Evolutionary conservation across 768 basidiomycete genomes (phyloP).

Genomic region (Clathrus columnatus): DNA sequence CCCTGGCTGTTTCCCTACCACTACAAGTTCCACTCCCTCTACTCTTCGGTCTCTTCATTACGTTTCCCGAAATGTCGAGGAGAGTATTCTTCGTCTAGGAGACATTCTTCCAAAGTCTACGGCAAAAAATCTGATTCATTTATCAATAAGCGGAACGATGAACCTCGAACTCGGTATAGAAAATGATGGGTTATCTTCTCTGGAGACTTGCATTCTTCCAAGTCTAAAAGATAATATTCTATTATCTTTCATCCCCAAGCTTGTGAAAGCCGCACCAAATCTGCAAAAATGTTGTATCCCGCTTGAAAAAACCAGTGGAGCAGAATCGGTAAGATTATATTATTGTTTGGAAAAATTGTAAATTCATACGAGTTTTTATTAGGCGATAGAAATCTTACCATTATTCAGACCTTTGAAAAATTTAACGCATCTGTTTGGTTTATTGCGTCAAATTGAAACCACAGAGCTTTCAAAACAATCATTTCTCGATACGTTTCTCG

Average conservation of each 20-base stretch:
- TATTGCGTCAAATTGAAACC: not conserved
- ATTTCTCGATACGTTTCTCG: not conserved
- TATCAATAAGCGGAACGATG: not conserved
- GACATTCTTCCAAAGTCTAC: not conserved
- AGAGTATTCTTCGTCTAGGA: not conserved
- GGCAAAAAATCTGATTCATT: not conserved
- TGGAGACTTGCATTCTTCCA: not conserved
- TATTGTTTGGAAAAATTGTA: not conserved
- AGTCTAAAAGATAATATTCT: not conserved
- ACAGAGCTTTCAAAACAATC: not conserved
- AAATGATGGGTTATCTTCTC: not conserved
- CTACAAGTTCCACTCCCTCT: not conserved
- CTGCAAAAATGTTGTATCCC: not conserved
- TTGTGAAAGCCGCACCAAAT: not conserved
- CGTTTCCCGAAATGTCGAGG: not conserved
- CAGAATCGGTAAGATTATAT: not conserved
- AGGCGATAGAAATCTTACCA: not conserved
- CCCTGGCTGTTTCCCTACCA: not conserved
- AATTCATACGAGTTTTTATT: not conserved
- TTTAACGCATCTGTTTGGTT: not conserved
- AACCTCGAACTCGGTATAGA: not conserved
- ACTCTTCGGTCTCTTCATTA: not conserved
- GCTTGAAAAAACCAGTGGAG: not conserved
- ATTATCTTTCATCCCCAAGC: not conserved
- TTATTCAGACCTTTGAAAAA: not conserved